A percentile compares a stretch with the other conserved stretches of the same genome.
Evolutionary conservation across 2,329 filamentous ascomycete genomes (phyloP).

Genomic region (Botryosphaeria dothidea): DNA sequence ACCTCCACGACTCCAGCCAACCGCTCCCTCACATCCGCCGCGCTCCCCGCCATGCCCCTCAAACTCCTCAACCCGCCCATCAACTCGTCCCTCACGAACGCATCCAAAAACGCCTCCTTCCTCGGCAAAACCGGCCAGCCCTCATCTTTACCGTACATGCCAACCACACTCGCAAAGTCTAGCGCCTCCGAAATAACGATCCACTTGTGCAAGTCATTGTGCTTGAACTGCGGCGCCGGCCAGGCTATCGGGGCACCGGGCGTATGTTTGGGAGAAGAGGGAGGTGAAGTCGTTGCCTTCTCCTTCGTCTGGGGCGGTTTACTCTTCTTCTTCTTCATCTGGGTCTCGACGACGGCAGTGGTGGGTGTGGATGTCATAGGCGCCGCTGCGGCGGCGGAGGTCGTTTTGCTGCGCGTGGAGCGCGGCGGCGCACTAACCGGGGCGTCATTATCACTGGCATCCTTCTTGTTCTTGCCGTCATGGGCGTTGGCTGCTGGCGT

Average conservation of each 20-base stretch:
- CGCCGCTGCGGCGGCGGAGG: not conserved
- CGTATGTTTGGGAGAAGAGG: not conserved
- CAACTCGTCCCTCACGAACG: not conserved
- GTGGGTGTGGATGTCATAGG: no score
- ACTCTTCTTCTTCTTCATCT: no score
- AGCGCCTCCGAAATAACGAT: not conserved
- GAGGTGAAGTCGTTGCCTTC: no score
- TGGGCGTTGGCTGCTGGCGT: no score
- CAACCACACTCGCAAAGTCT: not conserved
- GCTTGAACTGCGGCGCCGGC: not conserved
- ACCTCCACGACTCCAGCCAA: not conserved
- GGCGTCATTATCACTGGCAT: not conserved
- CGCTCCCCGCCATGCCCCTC: not conserved
- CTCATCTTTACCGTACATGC: not conserved
- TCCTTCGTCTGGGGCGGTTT: no score
- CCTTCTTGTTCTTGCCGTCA: not conserved
- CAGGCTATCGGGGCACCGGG: not conserved
- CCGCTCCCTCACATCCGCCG: not conserved
- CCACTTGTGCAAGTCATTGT: slow-evolving; percentile 14
- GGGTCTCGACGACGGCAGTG: no score
- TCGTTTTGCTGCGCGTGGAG: not conserved
- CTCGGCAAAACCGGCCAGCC: not conserved
- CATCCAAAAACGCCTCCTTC: not conserved
- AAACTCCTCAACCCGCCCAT: not conserved
- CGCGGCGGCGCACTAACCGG: no score